Evolutionary conservation across 1,284 basidiomycete species (phyloP).

Genomic region (Kwoniella shivajii): DNA sequence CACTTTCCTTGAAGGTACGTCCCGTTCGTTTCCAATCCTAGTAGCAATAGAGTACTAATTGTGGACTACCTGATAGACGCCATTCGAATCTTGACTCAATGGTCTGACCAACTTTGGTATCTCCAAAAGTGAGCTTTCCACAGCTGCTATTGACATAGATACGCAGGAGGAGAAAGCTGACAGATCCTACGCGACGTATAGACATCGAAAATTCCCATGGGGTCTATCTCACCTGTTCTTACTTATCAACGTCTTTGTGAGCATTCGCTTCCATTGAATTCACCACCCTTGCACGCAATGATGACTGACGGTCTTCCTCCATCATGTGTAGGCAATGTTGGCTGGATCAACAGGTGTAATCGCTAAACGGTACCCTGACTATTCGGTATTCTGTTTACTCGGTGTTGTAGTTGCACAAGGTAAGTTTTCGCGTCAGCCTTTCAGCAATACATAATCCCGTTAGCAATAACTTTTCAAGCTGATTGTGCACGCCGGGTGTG

Average conservation of each 20-base stretch:
- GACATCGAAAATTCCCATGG: constrained; percentile 93
- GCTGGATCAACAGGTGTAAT: constrained; percentile 85
- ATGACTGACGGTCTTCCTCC: neutral
- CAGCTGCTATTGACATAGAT: constrained; percentile 4
- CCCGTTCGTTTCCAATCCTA: no score
- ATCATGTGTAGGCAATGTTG: constrained; percentile 84
- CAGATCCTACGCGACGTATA: constrained; percentile 52
- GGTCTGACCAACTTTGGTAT: constrained; percentile 96
- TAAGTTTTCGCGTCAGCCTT: constrained; percentile 20
- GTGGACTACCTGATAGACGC: constrained; percentile 60
- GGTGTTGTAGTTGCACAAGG: constrained; percentile 90
- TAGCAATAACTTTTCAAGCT: neutral
- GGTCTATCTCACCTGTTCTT: constrained; percentile 93
- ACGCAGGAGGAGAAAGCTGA: constrained; percentile 10
- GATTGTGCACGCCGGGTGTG: no score
- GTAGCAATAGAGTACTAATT: neutral
- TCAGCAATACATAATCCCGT: constrained; percentile 4
- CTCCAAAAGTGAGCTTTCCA: constrained; percentile 73
- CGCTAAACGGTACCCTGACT: constrained; percentile 82
- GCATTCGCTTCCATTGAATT: constrained; percentile 51
- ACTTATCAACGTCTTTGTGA: constrained; percentile 83
- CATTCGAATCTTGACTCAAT: constrained; percentile 88
- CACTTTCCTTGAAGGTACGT: constrained; percentile 84
- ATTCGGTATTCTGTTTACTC: constrained; percentile 84
- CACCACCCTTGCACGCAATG: neutral